Percentiles rank a stretch among this genome's conserved stretches.
These are phyloP conservation scores for Syzygium malaccense DNA, from an alignment of 441 rosid species.

Conservation along the genomic window DNA sequence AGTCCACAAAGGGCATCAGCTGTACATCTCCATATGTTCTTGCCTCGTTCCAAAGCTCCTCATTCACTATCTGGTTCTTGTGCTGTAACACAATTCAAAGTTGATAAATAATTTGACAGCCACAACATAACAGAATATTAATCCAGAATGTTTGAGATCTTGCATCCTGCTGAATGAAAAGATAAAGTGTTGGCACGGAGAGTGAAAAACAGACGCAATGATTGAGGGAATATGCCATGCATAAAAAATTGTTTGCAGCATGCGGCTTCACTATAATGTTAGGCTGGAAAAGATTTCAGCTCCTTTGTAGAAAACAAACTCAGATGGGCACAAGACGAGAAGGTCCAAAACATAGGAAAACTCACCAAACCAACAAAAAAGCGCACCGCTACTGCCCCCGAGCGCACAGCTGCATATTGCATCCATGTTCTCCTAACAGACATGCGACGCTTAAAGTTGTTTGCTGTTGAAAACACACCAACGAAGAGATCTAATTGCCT, in stretches of 20 bases:
- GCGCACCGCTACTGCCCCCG: conserved; percentile 79
- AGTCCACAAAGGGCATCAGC: conserved; percentile 96
- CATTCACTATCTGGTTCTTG: conserved; percentile 81
- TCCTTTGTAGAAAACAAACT: neutral
- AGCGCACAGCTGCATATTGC: conserved; percentile 74
- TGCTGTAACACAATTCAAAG: conserved; percentile 55
- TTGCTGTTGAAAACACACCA: conserved; percentile 93
- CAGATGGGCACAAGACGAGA: neutral
- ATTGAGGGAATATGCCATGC: neutral
- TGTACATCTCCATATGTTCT: conserved; percentile 78
- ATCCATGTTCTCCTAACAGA: conserved; percentile 98
- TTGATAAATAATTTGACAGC: conserved; percentile 5
- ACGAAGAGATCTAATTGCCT: conserved; percentile 63
- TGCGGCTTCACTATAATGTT: neutral
- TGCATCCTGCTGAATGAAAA: neutral
- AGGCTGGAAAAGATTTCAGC: neutral
- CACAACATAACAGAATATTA: neutral
- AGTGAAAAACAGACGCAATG: neutral
- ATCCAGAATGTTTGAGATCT: neutral
- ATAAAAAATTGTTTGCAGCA: neutral
- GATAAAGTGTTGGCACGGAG: neutral
- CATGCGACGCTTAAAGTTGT: conserved; percentile 93
- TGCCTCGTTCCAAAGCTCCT: conserved; percentile 94
- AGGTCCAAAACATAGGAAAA: neutral
- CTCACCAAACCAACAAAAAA: conserved; percentile 99